Conservation (phyloP, 164 flowering plant genomes). For the Tinospora cordifolia region DNA sequence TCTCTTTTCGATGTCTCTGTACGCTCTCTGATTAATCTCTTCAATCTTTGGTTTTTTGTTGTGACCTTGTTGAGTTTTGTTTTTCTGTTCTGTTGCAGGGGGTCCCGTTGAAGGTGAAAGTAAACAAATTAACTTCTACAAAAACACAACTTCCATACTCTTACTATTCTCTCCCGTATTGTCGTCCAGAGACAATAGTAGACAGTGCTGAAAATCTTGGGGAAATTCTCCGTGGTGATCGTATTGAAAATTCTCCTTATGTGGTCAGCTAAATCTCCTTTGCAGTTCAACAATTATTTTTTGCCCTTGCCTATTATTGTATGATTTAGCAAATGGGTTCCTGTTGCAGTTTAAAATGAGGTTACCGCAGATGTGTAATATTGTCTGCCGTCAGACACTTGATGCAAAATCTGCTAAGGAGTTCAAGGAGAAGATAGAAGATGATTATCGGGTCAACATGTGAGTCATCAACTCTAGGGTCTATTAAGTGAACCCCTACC, state of each 20-base stretch:
- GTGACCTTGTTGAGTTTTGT: not conserved
- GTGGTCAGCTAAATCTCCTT: constrained; percentile 38
- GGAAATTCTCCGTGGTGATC: constrained; percentile 98
- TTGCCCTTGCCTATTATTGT: not conserved
- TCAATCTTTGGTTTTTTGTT: not conserved
- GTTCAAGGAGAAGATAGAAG: constrained; percentile 83
- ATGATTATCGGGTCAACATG: constrained; percentile 90
- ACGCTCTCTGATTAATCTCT: not conserved
- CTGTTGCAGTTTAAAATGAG: constrained; percentile 78
- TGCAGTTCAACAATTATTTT: not conserved
- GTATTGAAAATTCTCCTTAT: constrained; percentile 85
- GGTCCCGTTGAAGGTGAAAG: constrained; percentile 64
- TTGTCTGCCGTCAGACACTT: constrained; percentile 46
- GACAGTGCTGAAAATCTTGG: constrained; percentile 98
- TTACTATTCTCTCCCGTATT: constrained; percentile 79
- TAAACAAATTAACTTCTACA: constrained; percentile 80
- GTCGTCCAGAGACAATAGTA: constrained; percentile 49
- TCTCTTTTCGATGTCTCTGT: not conserved
- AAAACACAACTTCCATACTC: constrained; percentile 92
- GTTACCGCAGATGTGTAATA: constrained; percentile 70
- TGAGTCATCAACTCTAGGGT: constrained; percentile 25
- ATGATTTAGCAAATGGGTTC: constrained; percentile 10
- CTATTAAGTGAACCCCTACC: not conserved
- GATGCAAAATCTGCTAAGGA: constrained; percentile 70
- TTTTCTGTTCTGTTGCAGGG: constrained; percentile 44